Percentiles rank a stretch among this genome's conserved stretches.
Conservation (phyloP, 1,284 basidiomycete genomes). For the Schizopora paradoxa region DNA sequence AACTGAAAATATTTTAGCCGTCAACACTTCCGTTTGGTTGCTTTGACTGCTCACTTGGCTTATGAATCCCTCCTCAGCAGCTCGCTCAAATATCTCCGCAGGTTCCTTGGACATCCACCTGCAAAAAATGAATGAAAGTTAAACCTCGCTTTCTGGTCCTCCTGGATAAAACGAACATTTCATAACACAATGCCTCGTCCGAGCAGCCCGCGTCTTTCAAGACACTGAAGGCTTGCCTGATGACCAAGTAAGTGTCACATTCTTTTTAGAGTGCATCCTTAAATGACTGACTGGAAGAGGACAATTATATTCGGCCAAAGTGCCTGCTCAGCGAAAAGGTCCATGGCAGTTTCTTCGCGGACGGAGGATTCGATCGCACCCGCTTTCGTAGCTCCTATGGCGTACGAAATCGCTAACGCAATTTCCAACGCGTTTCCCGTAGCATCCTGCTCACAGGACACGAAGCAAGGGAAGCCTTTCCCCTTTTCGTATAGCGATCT, state of each 20-base stretch:
- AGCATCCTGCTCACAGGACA: slow-evolving; percentile 60
- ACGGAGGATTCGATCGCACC: slow-evolving; percentile 63
- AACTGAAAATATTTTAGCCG: slow-evolving; percentile 31
- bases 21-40: neutral
- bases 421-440: slow-evolving; percentile 41
- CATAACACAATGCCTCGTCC: slow-evolving; percentile 62
- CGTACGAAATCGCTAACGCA: slow-evolving; percentile 50
- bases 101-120: slow-evolving; percentile 74
- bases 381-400: slow-evolving; percentile 57
- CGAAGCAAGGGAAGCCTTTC: slow-evolving; percentile 60
- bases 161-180: slow-evolving; percentile 40
- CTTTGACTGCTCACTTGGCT: slow-evolving; percentile 34
- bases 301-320: slow-evolving; percentile 65
- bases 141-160: slow-evolving; percentile 8
- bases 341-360: slow-evolving; percentile 62
- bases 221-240: slow-evolving; percentile 54
- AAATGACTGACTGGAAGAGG: slow-evolving; percentile 44
- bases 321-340: slow-evolving; percentile 60
- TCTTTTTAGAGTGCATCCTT: neutral
- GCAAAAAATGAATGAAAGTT: neutral
- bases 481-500: slow-evolving; percentile 55
- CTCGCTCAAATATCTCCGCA: slow-evolving; percentile 64
- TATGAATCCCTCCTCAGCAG: slow-evolving; percentile 62
- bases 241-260: neutral
- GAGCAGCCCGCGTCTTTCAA: slow-evolving; percentile 63